Percentiles rank a stretch among this genome's conserved stretches.
phyloP scores from a whole-genome alignment of 345 rosid genomes.

The Barbarea vulgaris region DNA sequence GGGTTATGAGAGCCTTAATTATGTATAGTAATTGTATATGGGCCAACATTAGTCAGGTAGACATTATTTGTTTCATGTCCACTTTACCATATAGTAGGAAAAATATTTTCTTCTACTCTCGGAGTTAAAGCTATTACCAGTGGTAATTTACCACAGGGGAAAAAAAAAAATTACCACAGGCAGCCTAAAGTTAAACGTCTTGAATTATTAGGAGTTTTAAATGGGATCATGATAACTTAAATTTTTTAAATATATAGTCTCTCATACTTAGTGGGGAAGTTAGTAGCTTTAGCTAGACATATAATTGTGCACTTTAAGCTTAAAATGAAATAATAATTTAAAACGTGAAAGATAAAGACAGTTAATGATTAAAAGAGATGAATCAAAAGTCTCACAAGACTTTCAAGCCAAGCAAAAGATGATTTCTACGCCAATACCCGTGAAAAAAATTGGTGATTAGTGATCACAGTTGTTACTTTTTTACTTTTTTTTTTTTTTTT shows the following conservation, averaged over 20 bases:
- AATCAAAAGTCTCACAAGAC: constrained; percentile 35
- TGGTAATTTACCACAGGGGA: no score
- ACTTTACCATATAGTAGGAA: not conserved
- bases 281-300: constrained; percentile 27
- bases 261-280: constrained; percentile 43
- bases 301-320: constrained; percentile 23
- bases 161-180: not conserved
- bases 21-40: not conserved
- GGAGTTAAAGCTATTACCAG: not conserved
- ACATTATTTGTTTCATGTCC: not conserved
- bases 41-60: not conserved
- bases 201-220: not conserved
- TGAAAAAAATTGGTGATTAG: not conserved
- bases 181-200: not conserved
- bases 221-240: not conserved
- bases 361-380: constrained; percentile 21
- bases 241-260: not conserved
- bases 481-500: no score
- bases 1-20: no score
- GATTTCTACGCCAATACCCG: constrained; percentile 15
- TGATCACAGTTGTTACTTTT: not conserved
- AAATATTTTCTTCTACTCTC: not conserved
- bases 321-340: not conserved
- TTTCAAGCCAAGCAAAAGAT: constrained; percentile 34
- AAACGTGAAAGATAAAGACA: constrained; percentile 33